A percentile compares a stretch with the other conserved stretches of the same genome.
Conservation (phyloP, 176 grass and related monocot species). For the Bromus sterilis region DNA sequence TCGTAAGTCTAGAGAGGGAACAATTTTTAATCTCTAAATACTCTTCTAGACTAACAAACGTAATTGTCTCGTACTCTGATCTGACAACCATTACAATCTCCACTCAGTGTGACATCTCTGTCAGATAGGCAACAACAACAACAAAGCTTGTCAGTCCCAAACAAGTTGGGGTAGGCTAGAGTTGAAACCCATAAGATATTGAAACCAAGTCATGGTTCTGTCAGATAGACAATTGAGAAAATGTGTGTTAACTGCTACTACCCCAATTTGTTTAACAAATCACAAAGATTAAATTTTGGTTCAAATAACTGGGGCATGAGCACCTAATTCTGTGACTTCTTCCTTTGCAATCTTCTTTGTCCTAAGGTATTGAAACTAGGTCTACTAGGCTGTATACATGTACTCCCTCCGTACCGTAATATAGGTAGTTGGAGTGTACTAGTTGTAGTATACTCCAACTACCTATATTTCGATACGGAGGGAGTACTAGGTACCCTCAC, state of each 20-base stretch:
- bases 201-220: too few species aligned
- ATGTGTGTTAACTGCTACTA: background rate
- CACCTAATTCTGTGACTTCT: background rate
- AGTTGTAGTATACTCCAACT: too few species aligned
- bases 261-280: background rate
- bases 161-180: too few species aligned
- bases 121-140: background rate
- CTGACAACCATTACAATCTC: background rate
- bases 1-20: background rate
- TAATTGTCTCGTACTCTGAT: background rate
- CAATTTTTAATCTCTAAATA: background rate
- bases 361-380: background rate
- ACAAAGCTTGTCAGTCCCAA: too few species aligned
- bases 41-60: background rate
- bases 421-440: too few species aligned
- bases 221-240: background rate
- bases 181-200: too few species aligned
- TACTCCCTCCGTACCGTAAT: too few species aligned
- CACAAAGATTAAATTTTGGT: background rate
- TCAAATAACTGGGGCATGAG: background rate
- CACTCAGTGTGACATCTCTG: background rate
- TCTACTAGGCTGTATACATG: background rate
- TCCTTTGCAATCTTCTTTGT: background rate
- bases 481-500: background rate
- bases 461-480: too few species aligned